Conservation (phyloP, 345 rosid genomes). For the rapeseed (Brassica napus) region Da-Ae NC_063441.1:10418501-10419000, state of each 20-base stretch:
- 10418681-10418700: slow-evolving; percentile 38
- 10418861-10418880: background rate
- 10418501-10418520: slow-evolving; percentile 56
- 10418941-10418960: slow-evolving; percentile 23
- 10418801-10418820: slow-evolving; percentile 15
- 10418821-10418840: slow-evolving; percentile 20
- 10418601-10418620: slow-evolving; percentile 55
- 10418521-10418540: slow-evolving; percentile 36
- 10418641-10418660: slow-evolving; percentile 60
- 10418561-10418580: slow-evolving; percentile 45
- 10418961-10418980: slow-evolving; percentile 28
- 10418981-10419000: slow-evolving; percentile 29
- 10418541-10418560: slow-evolving; percentile 48
- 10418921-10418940: slow-evolving; percentile 18
- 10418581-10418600: slow-evolving; percentile 55
- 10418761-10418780: background rate
- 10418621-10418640: slow-evolving; percentile 39
- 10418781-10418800: slow-evolving; percentile 6
- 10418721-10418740: slow-evolving; percentile 14
- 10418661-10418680: slow-evolving; percentile 62
- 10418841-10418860: slow-evolving; percentile 21
- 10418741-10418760: background rate
- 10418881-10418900: background rate
- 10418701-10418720: slow-evolving; percentile 20
- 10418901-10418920: slow-evolving; percentile 10